Evolutionary conservation across 345 rosid species (phyloP).

Genomic region (Gossypioides kirkii): DNA sequence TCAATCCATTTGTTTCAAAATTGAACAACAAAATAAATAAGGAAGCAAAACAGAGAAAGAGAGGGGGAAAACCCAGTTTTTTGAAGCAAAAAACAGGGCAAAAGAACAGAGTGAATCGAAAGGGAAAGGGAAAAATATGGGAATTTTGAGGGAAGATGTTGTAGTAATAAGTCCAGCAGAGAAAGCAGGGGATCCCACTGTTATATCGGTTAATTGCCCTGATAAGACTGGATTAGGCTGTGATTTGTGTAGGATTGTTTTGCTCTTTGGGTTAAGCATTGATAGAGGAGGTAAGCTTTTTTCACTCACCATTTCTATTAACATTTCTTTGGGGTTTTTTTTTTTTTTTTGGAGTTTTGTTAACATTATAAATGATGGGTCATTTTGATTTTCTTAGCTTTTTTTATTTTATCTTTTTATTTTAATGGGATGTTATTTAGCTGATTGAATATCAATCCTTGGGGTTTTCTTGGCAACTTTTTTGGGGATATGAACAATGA

Average conservation of each 20-base stretch:
- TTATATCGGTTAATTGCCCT: slow-evolving; percentile 60
- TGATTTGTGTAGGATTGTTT: slow-evolving; percentile 58
- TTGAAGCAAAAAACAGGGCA: not conserved
- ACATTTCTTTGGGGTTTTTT: not conserved
- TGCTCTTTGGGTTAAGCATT: slow-evolving; percentile 59
- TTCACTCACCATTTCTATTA: not conserved
- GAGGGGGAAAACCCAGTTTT: too few relatives aligned
- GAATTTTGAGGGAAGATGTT: slow-evolving; percentile 44
- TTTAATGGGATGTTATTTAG: not conserved
- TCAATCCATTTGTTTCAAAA: slow-evolving; percentile 4
- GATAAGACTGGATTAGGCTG: slow-evolving; percentile 72
- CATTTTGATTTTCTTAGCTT: not conserved
- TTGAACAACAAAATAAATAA: not conserved
- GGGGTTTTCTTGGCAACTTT: not conserved
- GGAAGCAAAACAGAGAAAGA: not conserved
- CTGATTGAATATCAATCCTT: not conserved
- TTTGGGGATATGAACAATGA: not conserved
- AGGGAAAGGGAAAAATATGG: slow-evolving; percentile 28
- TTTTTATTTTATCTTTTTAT: not conserved
- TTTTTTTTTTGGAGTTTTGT: not conserved
- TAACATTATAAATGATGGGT: not conserved
- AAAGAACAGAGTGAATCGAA: not conserved
- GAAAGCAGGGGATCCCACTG: slow-evolving; percentile 37
- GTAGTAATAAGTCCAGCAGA: slow-evolving; percentile 44
- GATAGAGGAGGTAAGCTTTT: slow-evolving; percentile 46